Percentiles rank a stretch among this genome's conserved stretches.
Conservation (phyloP, 441 rosid species). For the Adansonia gregorii region DNA sequence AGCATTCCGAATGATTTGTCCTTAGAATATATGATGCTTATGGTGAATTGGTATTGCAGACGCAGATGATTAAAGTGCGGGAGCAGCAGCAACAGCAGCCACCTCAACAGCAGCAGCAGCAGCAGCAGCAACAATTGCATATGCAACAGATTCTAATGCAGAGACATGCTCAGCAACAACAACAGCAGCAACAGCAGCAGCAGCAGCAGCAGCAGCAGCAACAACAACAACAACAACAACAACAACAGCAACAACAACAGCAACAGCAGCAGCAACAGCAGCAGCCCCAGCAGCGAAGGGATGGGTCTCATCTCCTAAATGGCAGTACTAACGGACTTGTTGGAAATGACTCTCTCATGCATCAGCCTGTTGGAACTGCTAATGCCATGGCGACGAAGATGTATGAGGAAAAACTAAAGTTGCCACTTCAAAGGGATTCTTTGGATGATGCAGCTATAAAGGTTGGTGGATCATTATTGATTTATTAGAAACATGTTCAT, state of each 20-base stretch:
- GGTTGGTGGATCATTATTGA: conserved; percentile 46
- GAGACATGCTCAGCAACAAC: conserved; percentile 58
- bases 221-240: conserved; percentile 39
- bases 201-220: conserved; percentile 41
- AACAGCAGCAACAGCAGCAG: conserved; percentile 40
- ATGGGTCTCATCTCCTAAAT: conserved; percentile 68
- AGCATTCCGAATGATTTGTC: conserved; percentile 3
- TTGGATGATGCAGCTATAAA: conserved; percentile 75
- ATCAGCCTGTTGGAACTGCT: conserved; percentile 74
- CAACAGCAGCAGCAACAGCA: conserved; percentile 32
- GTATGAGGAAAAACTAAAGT: conserved; percentile 79
- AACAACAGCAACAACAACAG: conserved; percentile 27
- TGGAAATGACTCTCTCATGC: conserved; percentile 69
- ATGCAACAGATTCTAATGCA: conserved; percentile 60
- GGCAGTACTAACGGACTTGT: conserved; percentile 69
- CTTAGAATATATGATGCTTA: conserved; percentile 17
- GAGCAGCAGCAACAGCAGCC: conserved; percentile 68
- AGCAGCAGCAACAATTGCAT: conserved; percentile 67
- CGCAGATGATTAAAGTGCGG: conserved; percentile 76
- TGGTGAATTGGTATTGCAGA: conserved; percentile 46
- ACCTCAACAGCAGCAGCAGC: conserved; percentile 54
- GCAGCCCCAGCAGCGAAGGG: conserved; percentile 70
- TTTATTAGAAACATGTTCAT: not conserved
- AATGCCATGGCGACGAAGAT: conserved; percentile 77
- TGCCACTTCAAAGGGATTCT: conserved; percentile 77